phyloP scores from a whole-genome alignment of 1,284 basidiomycete species.

The Porodaedalea pini region DNA sequence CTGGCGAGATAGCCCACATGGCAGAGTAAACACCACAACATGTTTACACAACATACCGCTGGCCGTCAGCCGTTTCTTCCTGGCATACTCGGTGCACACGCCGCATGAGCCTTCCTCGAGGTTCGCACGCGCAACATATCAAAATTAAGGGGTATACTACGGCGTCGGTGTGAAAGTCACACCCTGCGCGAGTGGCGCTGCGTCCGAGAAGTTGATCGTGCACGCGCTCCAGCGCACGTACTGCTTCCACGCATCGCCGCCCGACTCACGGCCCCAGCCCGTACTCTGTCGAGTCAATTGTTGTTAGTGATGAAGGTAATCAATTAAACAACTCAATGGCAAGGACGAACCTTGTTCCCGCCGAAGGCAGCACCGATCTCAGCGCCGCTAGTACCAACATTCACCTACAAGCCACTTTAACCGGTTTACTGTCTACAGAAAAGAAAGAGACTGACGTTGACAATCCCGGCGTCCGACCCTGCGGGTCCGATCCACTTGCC shows the following conservation, averaged over 20 bases:
- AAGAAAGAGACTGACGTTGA: conserved; percentile 56
- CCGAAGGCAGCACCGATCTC: conserved; percentile 92
- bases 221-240: conserved; percentile 86
- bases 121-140: too few relatives aligned
- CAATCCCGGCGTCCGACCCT: conserved; percentile 84
- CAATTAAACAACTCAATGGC: too few relatives aligned
- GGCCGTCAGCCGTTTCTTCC: too few relatives aligned
- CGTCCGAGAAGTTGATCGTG: conserved; percentile 90
- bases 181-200: conserved; percentile 88
- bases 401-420: conserved; percentile 52
- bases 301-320: background rate
- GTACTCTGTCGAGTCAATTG: conserved; percentile 24
- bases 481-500: conserved; percentile 90
- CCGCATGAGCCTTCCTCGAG: too few relatives aligned
- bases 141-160: too few relatives aligned
- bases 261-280: conserved; percentile 91
- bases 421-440: conserved; percentile 13
- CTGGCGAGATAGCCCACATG: too few relatives aligned
- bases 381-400: conserved; percentile 90
- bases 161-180: conserved; percentile 57
- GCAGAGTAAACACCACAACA: too few relatives aligned
- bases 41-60: too few relatives aligned
- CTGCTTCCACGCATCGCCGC: conserved; percentile 96
- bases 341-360: conserved; percentile 76
- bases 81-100: too few relatives aligned